Evolutionary conservation across 2,329 filamentous ascomycete genomes (phyloP).

Genomic region (Byssoonygena ceratinophila): DNA sequence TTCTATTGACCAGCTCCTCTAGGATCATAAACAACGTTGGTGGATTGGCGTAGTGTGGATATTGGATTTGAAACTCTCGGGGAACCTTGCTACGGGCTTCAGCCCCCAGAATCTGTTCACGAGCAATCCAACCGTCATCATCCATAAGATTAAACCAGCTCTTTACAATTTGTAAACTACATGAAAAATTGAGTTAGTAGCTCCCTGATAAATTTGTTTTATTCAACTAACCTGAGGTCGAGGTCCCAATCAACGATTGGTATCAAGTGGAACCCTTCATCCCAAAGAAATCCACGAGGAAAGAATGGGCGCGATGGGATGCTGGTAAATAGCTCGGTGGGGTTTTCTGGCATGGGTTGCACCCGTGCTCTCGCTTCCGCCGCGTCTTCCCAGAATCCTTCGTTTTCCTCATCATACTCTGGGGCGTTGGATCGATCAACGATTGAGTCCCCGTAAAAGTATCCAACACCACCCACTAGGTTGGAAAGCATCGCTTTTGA

Average conservation of each 20-base stretch:
- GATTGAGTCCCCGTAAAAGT: slow-evolving; percentile 80
- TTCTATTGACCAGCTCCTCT: slow-evolving; percentile 70
- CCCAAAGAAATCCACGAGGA: slow-evolving; percentile 92
- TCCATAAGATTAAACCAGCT: slow-evolving; percentile 97
- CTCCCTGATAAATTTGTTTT: too few species aligned
- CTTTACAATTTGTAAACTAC: slow-evolving; percentile 65
- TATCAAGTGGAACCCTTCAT: slow-evolving; percentile 90
- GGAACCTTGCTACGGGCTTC: slow-evolving; percentile 95
- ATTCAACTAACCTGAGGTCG: slow-evolving; percentile 53
- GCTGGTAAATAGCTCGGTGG: slow-evolving; percentile 79
- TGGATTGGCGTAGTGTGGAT: slow-evolving; percentile 94
- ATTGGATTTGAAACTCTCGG: slow-evolving; percentile 83
- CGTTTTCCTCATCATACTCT: slow-evolving; percentile 89
- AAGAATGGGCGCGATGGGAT: slow-evolving; percentile 94
- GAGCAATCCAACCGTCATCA: slow-evolving; percentile 91
- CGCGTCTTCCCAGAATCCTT: slow-evolving; percentile 90
- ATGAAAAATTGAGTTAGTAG: too few species aligned
- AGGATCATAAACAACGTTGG: slow-evolving; percentile 88
- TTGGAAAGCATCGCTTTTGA: slow-evolving; percentile 90
- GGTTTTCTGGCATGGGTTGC: slow-evolving; percentile 61
- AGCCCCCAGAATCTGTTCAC: slow-evolving; percentile 84
- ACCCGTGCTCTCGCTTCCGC: slow-evolving; percentile 64
- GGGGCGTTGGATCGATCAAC: slow-evolving; percentile 85
- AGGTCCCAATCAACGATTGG: slow-evolving; percentile 91
- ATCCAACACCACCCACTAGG: slow-evolving; percentile 83